A percentile compares a stretch with the other conserved stretches of the same genome.
Conservation (phyloP, 2,329 filamentous ascomycete genomes). For the Aspergillus carbonarius region DNA sequence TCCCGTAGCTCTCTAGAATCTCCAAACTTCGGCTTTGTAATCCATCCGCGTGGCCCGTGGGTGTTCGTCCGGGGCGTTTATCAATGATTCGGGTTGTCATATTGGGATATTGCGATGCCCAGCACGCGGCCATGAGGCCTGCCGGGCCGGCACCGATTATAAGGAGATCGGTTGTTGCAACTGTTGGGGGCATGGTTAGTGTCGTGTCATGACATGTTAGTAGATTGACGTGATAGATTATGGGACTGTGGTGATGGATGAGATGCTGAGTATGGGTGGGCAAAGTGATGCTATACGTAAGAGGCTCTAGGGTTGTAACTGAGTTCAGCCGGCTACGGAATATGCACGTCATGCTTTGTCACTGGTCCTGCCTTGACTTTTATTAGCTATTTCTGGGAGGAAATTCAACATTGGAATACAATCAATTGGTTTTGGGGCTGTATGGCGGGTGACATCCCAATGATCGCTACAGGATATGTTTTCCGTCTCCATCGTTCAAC, state of each 20-base stretch:
- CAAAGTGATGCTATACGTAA: background rate
- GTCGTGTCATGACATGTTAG: background rate
- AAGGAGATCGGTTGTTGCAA: slow-evolving; percentile 1
- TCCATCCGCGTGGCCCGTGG: slow-evolving; percentile 50
- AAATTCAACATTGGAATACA: too few species aligned
- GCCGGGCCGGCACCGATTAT: slow-evolving; percentile 5
- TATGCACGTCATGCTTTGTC: background rate
- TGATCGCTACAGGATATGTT: too few species aligned
- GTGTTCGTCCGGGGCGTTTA: slow-evolving; percentile 14
- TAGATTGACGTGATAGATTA: background rate
- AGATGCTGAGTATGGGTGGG: background rate
- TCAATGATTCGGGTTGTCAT: slow-evolving; percentile 25
- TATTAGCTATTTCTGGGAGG: too few species aligned
- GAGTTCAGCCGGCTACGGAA: background rate
- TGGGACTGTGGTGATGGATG: background rate
- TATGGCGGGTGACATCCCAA: too few species aligned
- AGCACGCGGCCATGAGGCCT: slow-evolving; percentile 19
- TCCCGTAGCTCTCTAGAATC: slow-evolving; percentile 70
- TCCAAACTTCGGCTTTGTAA: slow-evolving; percentile 67
- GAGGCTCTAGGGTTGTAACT: background rate
- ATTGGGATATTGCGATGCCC: slow-evolving; percentile 14
- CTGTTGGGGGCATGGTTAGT: too few species aligned
- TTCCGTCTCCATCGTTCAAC: background rate
- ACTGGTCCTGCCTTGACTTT: too few species aligned
- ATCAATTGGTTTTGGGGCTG: too few species aligned